These are phyloP conservation scores for Ceratocystiopsis brevicomis DNA, from an alignment of 2,329 filamentous ascomycete genomes.

Conservation along the genomic window DNA sequence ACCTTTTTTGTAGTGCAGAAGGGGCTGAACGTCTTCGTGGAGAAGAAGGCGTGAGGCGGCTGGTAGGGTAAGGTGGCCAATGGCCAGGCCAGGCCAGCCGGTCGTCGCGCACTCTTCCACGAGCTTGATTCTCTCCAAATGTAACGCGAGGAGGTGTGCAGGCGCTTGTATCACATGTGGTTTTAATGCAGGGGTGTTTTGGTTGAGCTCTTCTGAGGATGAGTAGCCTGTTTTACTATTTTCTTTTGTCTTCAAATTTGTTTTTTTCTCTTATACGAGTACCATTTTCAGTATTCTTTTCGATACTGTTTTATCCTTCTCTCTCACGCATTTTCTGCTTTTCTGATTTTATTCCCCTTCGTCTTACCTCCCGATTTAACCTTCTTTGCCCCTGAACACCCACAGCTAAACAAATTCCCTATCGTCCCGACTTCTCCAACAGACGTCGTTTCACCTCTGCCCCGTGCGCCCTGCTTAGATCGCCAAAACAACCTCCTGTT, in stretches of 20 bases:
- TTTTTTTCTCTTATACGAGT: background rate
- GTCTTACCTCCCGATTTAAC: no score
- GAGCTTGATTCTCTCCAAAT: no score
- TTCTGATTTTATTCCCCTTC: no score
- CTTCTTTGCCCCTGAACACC: no score
- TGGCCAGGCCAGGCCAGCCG: background rate
- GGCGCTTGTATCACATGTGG: background rate
- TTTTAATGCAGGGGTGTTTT: no score
- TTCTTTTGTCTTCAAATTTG: background rate
- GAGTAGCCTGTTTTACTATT: background rate
- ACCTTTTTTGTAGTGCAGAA: constrained; percentile 42
- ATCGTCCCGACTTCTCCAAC: constrained; percentile 1
- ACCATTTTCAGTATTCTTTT: background rate
- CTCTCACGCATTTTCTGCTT: background rate
- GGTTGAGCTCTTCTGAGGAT: background rate
- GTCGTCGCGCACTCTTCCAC: background rate
- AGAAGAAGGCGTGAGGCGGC: constrained; percentile 12
- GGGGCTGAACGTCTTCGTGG: constrained; percentile 32
- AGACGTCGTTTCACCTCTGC: constrained; percentile 1
- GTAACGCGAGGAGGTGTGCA: background rate
- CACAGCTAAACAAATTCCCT: no score
- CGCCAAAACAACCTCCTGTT: constrained; percentile 1
- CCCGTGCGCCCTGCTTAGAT: background rate
- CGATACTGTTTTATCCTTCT: background rate
- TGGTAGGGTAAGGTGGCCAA: no score